A percentile compares a stretch with the other conserved stretches of the same genome.
Conservation (phyloP, 192 early-diverging fungal genomes). For the Phlyctochytrium planicorne region DNA sequence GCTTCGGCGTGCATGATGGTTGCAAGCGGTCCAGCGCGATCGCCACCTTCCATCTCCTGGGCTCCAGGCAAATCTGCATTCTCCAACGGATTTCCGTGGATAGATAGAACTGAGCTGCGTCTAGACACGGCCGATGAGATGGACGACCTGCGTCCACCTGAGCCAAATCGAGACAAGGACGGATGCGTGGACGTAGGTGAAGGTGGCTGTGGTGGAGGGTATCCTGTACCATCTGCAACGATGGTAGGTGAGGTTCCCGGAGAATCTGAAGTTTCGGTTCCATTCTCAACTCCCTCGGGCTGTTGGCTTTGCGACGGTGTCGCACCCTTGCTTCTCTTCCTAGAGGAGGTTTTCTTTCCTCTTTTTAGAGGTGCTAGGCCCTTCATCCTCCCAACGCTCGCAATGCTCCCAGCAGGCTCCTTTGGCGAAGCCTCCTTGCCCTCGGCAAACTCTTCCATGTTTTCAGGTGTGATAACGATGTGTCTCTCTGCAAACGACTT, state of each 20-base stretch:
- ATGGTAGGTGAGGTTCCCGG: no score
- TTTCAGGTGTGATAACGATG: constrained; percentile 34
- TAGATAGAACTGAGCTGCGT: not conserved
- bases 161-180: no score
- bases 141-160: not conserved
- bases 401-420: not conserved
- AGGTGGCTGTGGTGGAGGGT: not conserved
- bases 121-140: not conserved
- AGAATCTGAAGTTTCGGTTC: not conserved
- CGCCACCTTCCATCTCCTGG: not conserved
- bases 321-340: no score
- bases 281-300: not conserved
- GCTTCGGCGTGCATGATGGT: not conserved
- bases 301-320: not conserved
- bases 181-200: no score
- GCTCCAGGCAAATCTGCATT: not conserved
- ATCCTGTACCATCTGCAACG: no score
- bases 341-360: not conserved
- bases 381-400: constrained; percentile 15
- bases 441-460: constrained; percentile 27
- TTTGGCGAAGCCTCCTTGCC: no score
- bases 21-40: no score
- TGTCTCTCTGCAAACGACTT: constrained; percentile 40
- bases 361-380: constrained; percentile 25
- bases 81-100: not conserved